These are phyloP conservation scores for Pseudevernia furfuracea DNA, from an alignment of 495 filamentous ascomycete genomes.

Conservation along the genomic window DNA sequence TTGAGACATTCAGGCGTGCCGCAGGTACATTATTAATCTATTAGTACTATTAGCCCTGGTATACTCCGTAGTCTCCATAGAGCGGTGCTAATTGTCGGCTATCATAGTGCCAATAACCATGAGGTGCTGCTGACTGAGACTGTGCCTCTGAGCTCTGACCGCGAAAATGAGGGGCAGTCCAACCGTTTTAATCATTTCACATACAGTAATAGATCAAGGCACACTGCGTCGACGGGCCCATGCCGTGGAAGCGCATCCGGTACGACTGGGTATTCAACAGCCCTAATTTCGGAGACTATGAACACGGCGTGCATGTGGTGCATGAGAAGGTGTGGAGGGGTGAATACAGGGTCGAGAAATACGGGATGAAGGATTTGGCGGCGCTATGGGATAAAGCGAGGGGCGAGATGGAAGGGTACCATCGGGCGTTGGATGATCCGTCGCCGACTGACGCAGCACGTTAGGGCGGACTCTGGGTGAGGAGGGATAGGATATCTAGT, in stretches of 20 bases:
- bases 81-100: no score
- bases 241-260: neutral
- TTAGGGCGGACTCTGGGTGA: neutral
- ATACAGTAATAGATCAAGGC: no score
- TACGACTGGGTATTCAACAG: neutral
- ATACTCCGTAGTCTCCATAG: no score
- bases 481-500: neutral
- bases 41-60: no score
- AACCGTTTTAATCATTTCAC: no score
- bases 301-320: neutral
- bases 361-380: neutral
- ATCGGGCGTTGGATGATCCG: neutral
- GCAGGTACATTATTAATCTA: no score
- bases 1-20: no score
- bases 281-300: neutral
- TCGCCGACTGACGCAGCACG: neutral
- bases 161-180: no score
- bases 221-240: neutral
- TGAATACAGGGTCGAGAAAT: neutral
- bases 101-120: no score
- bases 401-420: neutral
- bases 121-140: no score
- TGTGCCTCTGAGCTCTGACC: no score
- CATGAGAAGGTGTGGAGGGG: neutral
- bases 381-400: neutral